Base-by-base conservation (phyloP, 768 basidiomycete species). In the Lactarius tabidus region DNA sequence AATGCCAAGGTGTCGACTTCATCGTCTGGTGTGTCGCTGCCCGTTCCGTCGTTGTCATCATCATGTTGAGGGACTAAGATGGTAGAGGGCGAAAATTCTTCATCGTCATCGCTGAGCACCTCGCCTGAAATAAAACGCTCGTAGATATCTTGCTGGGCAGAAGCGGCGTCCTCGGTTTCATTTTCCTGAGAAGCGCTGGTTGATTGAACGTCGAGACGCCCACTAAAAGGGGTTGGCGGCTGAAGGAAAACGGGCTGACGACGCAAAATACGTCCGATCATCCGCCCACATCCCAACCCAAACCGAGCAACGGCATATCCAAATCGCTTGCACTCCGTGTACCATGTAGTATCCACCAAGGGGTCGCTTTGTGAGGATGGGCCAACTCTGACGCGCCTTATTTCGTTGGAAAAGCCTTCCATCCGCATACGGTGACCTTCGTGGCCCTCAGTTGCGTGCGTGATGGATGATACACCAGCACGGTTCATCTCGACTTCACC, bases 71-170 rank as follows among this genome's bases (percentile, higher is more conserved):
- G 56, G 9, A 33, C 18, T 29, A 59, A 31, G 52, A 51, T 63
- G 9, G 62, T 65, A 26, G 64, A 36, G 1, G 72, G 75, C 23
- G 65, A 65, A 61, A 73, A 79, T 2, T 80, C 80, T 18, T 79
- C 79, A 59, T 82, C 81, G 56, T 83, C 82, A 62, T 84, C 83
- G 63, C 76, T 79, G 20, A 84, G 71, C 7, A 71, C 76, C 60
- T 89, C 87, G 14, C 86, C 89, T 18, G 81, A 77, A 66, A 89
- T 74, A 69, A 90, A 90, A 36, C 82, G 77, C 64, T 75, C 73
- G 72, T 89, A 89, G 2, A 81, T 63, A 41, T 79, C 78, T 31
- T 71, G 75, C 6, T 79, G 79, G 28, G 68, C 76, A 52, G 66
- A 67, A n/a, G 68, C 67, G 20, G 57, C 62, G 10, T 43, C 35